phyloP scores from a whole-genome alignment of 192 early-diverging fungal species.

The Borealophlyctis nickersoniae region DNA sequence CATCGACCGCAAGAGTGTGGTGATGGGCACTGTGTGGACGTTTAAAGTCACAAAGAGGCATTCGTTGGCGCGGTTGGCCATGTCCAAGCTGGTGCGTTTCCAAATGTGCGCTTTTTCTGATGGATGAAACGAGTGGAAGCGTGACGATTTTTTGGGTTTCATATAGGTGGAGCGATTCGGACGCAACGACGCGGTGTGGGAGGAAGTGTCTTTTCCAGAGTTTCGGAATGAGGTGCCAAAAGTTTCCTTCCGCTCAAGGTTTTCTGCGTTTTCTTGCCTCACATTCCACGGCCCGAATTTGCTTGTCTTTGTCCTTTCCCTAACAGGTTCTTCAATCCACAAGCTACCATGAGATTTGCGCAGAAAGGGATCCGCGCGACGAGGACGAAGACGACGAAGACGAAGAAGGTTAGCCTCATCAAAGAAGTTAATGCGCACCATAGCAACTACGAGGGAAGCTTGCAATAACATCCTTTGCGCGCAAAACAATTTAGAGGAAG shows the following conservation, averaged over 20 bases:
- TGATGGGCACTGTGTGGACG: constrained; percentile 90
- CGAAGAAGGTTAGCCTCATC: constrained; percentile 12
- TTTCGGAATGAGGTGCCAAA: constrained; percentile 26
- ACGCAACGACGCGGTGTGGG: constrained; percentile 74
- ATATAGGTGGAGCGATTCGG: constrained; percentile 75
- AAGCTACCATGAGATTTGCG: constrained; percentile 23
- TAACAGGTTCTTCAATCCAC: background rate
- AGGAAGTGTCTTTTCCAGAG: constrained; percentile 57
- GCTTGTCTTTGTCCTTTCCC: background rate
- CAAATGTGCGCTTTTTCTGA: background rate
- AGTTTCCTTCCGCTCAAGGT: too few relatives aligned
- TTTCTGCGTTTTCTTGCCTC: too few relatives aligned
- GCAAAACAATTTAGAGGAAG: constrained; percentile 21
- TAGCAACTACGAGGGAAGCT: too few relatives aligned
- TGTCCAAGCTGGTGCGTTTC: constrained; percentile 45
- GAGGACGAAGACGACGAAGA: background rate
- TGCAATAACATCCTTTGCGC: too few relatives aligned
- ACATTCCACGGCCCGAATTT: background rate
- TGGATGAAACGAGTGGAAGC: constrained; percentile 55
- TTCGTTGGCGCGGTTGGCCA: constrained; percentile 65
- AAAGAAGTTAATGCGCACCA: constrained; percentile 13
- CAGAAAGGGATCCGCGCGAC: constrained; percentile 18
- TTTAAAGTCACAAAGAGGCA: constrained; percentile 64
- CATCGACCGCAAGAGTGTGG: constrained; percentile 77
- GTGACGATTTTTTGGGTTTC: background rate